These are phyloP conservation scores for Hordeum marinum DNA, from an alignment of 176 grass and related monocot genomes.

Conservation along the genomic window DNA sequence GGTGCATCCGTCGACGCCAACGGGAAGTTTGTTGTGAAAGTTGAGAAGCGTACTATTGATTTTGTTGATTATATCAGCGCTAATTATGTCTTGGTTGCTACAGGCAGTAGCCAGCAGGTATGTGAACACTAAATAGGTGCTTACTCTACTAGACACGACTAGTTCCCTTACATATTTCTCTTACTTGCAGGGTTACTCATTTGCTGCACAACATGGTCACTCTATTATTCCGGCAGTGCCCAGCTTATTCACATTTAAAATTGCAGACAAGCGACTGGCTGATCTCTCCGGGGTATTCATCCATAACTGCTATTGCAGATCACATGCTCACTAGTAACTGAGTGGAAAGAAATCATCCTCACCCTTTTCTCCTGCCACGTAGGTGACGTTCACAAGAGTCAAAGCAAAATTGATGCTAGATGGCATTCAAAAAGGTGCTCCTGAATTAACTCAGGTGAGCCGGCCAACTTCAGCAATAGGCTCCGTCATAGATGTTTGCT, in stretches of 20 bases:
- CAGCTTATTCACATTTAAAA: slow-evolving; percentile 97
- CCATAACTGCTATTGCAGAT: background rate
- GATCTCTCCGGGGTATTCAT: slow-evolving; percentile 72
- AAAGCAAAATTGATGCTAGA: slow-evolving; percentile 80
- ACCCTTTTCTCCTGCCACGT: slow-evolving; percentile 1
- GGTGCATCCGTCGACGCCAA: slow-evolving; percentile 41
- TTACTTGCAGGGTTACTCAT: slow-evolving; percentile 62
- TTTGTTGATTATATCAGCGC: slow-evolving; percentile 61
- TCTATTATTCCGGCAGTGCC: slow-evolving; percentile 75
- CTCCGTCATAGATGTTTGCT: slow-evolving; percentile 5
- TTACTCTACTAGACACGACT: slow-evolving; percentile 6
- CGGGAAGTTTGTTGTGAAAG: slow-evolving; percentile 63
- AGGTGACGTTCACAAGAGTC: slow-evolving; percentile 77
- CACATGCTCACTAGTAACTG: background rate
- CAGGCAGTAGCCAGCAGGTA: slow-evolving; percentile 79
- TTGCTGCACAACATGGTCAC: slow-evolving; percentile 61
- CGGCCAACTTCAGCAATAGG: background rate
- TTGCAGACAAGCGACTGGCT: slow-evolving; percentile 47
- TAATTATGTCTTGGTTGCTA: slow-evolving; percentile 71
- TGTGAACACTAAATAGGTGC: background rate
- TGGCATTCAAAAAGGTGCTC: slow-evolving; percentile 40
- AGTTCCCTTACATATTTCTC: background rate
- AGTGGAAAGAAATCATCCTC: background rate
- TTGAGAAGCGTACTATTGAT: slow-evolving; percentile 70
- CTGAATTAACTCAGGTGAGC: slow-evolving; percentile 68